Base-by-base conservation (phyloP, 768 basidiomycete species). In the Trametes villosa region DNA sequence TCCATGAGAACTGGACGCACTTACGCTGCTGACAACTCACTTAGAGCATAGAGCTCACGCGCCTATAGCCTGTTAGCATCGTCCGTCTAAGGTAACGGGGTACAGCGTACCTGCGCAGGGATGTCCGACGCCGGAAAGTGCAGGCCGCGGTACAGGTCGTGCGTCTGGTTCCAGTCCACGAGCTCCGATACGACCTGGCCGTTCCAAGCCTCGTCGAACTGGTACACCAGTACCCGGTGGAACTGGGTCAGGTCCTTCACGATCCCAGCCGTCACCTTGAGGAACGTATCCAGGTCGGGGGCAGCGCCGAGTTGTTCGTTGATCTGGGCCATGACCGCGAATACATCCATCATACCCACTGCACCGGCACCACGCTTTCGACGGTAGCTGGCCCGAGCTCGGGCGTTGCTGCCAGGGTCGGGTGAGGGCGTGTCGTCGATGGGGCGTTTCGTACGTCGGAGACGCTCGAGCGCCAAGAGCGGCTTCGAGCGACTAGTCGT, bases 231-330 rank as follows among this genome's bases (percentile, higher is more conserved):
- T 31, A 91, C 88, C 22, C 91, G 82, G 68, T 92, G 90, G 72
- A 92, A 92, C 69, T 89, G 88, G 15, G 89, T 89, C 59, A 94
- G 70, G 70, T 94, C 90, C 74, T 89, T 88, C 65, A 92, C 77
- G 27, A 86, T 77, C 9, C 90, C 89, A 4, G 88, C 89, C 1
- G 85, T 82, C 47, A 92, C 79, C 67, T 92, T 86, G 67, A 92
- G 74, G 70, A 91, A 91, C 27, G 77, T 78, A 20, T 88, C 83
- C 57, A 93, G 70, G 64, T 89, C 86, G 1, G 81, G 75, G 15
- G 89, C 86, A 17, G 79, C 77, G 1, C 85, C 85, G 4, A 92
- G 80, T 68, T 93, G 91, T 62, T 93, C 89, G 71, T 91, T 92
- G 68, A 92, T 87, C 71, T 92, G 89, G 15, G 84, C 80, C 68